Conservation (phyloP, 2,329 filamentous ascomycete genomes). For the Ophiostoma quercus region DNA sequence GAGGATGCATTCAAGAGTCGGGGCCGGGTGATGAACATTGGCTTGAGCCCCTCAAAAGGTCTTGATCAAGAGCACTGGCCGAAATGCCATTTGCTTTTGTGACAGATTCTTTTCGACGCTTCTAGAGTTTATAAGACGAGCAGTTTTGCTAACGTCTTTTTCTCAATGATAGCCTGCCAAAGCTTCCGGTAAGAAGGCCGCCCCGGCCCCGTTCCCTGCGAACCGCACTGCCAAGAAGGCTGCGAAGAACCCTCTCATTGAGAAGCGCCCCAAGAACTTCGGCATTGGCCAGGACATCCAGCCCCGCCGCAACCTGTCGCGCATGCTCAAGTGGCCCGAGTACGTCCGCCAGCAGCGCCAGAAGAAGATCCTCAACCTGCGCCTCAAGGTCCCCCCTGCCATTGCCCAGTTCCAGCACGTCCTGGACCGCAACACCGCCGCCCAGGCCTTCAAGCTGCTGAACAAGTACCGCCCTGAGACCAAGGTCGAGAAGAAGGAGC, state of each 20-base stretch:
- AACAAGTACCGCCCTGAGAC: conserved; percentile 99
- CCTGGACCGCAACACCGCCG: conserved; percentile 92
- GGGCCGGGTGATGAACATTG: conserved; percentile 51
- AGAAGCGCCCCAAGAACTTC: conserved; percentile 96
- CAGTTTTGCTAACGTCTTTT: conserved; percentile 95
- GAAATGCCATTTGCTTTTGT: conserved; percentile 40
- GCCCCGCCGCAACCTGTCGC: conserved; percentile 87
- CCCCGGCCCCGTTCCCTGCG: conserved; percentile 92
- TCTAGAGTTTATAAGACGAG: conserved; percentile 80
- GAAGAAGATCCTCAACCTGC: conserved; percentile 93
- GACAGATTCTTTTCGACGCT: conserved; percentile 44
- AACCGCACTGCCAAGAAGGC: conserved; percentile 90
- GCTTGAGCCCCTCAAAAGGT: conserved; percentile 50
- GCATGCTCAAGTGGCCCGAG: conserved; percentile 99
- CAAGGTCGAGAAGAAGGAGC: conserved; percentile 99
- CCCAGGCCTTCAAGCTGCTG: conserved; percentile 97
- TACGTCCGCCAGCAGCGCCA: conserved; percentile 97
- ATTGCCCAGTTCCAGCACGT: conserved; percentile 98
- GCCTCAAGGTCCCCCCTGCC: conserved; percentile 95
- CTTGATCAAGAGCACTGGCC: conserved; percentile 25
- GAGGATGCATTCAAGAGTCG: conserved; percentile 29
- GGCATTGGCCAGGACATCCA: conserved; percentile 99
- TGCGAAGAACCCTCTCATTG: conserved; percentile 96
- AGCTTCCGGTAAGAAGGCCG: conserved; percentile 86
- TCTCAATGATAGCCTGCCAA: conserved; percentile 99